Conservation (phyloP, 768 basidiomycete genomes). For the Cubamyces sp. region DNA sequence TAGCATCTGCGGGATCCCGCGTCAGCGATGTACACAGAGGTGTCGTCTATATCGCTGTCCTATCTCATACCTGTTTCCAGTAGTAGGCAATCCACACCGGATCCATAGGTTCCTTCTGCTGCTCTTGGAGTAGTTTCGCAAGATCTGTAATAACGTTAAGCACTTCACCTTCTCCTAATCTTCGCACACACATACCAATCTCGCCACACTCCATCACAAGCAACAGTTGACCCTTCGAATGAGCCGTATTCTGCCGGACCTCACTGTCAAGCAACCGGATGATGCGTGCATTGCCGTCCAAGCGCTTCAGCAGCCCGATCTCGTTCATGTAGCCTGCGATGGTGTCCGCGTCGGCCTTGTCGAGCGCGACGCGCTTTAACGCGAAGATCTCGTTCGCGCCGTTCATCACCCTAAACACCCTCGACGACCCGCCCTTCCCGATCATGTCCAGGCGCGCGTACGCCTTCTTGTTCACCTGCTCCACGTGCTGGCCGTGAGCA, state of each 20-base stretch:
- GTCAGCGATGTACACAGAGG: not conserved
- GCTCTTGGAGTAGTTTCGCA: constrained; percentile 80
- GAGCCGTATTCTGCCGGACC: constrained; percentile 70
- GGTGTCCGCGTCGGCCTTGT: constrained; percentile 87
- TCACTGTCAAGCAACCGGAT: constrained; percentile 92
- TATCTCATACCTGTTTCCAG: constrained; percentile 89
- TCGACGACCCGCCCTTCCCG: constrained; percentile 94
- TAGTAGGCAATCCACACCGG: constrained; percentile 95
- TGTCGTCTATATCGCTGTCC: not conserved
- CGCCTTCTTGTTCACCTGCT: constrained; percentile 75
- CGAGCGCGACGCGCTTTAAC: constrained; percentile 89
- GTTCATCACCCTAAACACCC: constrained; percentile 90
- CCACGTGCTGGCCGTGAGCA: not conserved
- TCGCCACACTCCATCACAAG: constrained; percentile 98
- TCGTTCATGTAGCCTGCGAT: constrained; percentile 96
- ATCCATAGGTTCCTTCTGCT: constrained; percentile 82
- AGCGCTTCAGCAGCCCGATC: constrained; percentile 88
- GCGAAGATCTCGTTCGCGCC: constrained; percentile 79
- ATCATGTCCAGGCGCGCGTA: constrained; percentile 89
- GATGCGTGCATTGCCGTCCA: constrained; percentile 92
- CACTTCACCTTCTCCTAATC: not conserved
- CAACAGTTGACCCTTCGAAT: constrained; percentile 74
- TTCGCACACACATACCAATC: constrained; percentile 46
- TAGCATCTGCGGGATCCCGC: constrained; percentile 71
- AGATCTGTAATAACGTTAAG: constrained; percentile 53